Evolutionary conservation across 2,329 filamentous ascomycete species (phyloP), one percentile per base, ranked within the genome.

Genomic region (Fusarium bactridioides): DNA sequence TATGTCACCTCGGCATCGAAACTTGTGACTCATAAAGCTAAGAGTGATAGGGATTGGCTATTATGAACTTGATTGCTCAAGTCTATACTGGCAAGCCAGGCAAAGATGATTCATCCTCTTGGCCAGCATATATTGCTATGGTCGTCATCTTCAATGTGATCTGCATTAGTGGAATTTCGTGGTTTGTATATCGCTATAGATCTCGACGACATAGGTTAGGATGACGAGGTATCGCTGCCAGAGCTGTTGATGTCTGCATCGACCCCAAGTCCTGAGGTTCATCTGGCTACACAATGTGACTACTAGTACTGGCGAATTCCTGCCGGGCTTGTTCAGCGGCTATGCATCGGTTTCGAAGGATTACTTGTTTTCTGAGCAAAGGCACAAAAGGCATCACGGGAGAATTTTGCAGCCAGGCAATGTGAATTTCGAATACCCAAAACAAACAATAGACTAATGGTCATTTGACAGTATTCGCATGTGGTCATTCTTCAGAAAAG

Each of bases 1-100:
- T 18, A 43, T 18, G n/a, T 18, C n/a, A 23, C n/a, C n/a, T 43
- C n/a, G n/a, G n/a, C 15, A 23, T 0, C 0, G 0, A 2, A 43
- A 41, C n/a, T 43, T 18, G 2, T 1, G 41, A 1, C 7, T 4
- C 41, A 5, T 0, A 1, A 23, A 43, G n/a, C 41, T 43, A 23
- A 43, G 2, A 8, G 2, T 18, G 1, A 23, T 23, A 43, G 41
- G 41, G 1, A 23, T 23, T 43, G 41, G 41, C 41, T 4, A 43
- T 23, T 0, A 43, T 43, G 41, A 43, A 43, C 0, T 43, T 43
- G 41, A 43, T 43, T 0, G 41, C 41, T 0, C 41, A 43, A 43
- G 15, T 23, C 41, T 43, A 43, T 23, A 23, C 41, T 18, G 41
- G 41, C 15, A 43, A 43, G 15, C 41, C n/a, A 18, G 41, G 41